Percentiles rank a stretch among this genome's conserved stretches.
phyloP scores from a whole-genome alignment of 495 filamentous ascomycete species.

The Sporormia fimetaria region DNA sequence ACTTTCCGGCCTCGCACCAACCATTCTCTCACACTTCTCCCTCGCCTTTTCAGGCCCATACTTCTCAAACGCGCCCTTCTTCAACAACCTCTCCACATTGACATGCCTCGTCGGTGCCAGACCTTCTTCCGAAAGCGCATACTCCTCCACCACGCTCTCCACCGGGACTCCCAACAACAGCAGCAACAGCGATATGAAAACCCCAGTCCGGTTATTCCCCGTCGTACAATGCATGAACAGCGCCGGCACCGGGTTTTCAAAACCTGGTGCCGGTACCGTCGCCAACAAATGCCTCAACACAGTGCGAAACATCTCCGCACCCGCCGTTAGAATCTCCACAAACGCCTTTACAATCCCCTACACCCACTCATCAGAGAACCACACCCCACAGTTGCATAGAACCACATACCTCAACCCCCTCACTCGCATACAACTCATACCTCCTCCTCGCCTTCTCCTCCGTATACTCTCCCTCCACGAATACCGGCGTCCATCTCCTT shows the following conservation, averaged over 20 bases:
- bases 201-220: constrained; percentile 23
- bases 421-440: constrained; percentile 20
- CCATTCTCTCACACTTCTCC: constrained; percentile 18
- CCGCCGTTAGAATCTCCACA: constrained; percentile 16
- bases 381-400: neutral
- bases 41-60: constrained; percentile 7
- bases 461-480: constrained; percentile 16
- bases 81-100: constrained; percentile 14
- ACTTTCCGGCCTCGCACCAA: constrained; percentile 17
- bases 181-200: constrained; percentile 16
- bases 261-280: neutral
- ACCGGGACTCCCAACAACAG: constrained; percentile 9
- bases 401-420: constrained; percentile 13
- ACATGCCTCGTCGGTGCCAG: constrained; percentile 16
- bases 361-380: neutral
- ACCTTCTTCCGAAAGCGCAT: constrained; percentile 15
- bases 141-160: constrained; percentile 8
- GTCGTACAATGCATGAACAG: constrained; percentile 22
- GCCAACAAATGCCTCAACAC: constrained; percentile 2
- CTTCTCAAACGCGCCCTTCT: constrained; percentile 18
- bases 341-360: constrained; percentile 22
- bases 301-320: constrained; percentile 7
- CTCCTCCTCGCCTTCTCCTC: constrained; percentile 17
- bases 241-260: neutral
- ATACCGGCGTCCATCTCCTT: constrained; percentile 19